These are phyloP conservation scores for Linum lewisii DNA, from an alignment of 345 rosid species.

Conservation along the genomic window DNA sequence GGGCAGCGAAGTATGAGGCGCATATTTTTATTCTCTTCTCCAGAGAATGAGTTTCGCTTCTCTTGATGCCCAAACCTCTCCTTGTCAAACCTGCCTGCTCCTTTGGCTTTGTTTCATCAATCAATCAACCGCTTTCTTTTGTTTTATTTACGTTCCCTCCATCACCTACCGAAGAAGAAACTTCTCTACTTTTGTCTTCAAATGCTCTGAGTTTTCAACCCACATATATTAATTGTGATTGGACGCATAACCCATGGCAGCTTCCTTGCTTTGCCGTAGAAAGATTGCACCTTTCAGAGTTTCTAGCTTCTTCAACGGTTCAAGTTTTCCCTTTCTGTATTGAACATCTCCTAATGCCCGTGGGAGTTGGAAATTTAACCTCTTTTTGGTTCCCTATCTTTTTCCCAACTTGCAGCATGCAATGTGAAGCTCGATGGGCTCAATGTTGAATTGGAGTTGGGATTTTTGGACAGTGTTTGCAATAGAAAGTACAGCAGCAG, in stretches of 20 bases:
- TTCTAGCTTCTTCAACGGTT: constrained; percentile 49
- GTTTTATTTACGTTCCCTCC: too few species aligned
- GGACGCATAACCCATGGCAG: constrained; percentile 26
- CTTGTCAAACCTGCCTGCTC: too few species aligned
- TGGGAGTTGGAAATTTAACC: background rate
- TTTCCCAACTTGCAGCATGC: constrained; percentile 25
- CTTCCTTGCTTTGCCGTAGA: constrained; percentile 40
- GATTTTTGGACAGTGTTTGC: constrained; percentile 19
- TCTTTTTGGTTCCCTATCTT: background rate
- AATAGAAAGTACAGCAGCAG: constrained; percentile 32
- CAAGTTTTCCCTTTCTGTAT: constrained; percentile 4
- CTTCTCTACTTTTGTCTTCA: background rate
- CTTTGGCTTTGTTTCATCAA: too few species aligned
- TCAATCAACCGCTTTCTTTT: too few species aligned
- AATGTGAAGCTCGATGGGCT: constrained; percentile 25
- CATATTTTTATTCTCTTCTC: too few species aligned
- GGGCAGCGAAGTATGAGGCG: too few species aligned
- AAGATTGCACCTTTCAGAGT: constrained; percentile 45
- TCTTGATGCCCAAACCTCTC: too few species aligned
- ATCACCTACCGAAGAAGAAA: too few species aligned
- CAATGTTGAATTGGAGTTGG: constrained; percentile 25
- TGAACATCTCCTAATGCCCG: background rate
- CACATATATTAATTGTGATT: too few species aligned
- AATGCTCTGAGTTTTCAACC: background rate
- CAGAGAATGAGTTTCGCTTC: too few species aligned